Evolutionary conservation across 148 eudicot species (phyloP).

Genomic region (Rhododendron henanense): DNA sequence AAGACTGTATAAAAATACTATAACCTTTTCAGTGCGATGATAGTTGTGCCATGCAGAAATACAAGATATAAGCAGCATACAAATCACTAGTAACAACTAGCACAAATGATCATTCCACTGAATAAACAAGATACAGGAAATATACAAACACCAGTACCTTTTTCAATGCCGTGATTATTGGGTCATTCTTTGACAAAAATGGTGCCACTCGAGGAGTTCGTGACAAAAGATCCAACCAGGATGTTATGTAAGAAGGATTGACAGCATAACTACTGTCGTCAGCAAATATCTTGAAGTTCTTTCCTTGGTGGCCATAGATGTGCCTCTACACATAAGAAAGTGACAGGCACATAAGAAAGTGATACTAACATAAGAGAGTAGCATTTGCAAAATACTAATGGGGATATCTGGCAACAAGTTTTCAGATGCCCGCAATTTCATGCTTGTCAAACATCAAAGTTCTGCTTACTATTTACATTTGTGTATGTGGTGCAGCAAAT

Average conservation of each 20-base stretch:
- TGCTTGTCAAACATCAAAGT: background rate
- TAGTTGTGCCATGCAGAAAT: constrained; percentile 47
- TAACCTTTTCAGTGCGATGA: constrained; percentile 71
- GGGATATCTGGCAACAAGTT: background rate
- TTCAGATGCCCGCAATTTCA: background rate
- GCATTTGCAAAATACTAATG: background rate
- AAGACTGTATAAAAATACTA: background rate
- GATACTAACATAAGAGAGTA: background rate
- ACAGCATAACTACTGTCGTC: constrained; percentile 76
- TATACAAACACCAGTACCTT: constrained; percentile 40
- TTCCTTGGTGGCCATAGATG: constrained; percentile 74
- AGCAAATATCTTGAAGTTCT: constrained; percentile 75
- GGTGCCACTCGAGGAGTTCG: constrained; percentile 94
- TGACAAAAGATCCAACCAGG: constrained; percentile 80
- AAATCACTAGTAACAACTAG: background rate
- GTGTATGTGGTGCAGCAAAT: background rate
- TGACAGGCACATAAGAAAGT: background rate
- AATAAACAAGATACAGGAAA: background rate
- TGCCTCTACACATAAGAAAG: constrained; percentile 58
- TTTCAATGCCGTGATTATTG: constrained; percentile 69
- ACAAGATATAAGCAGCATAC: background rate
- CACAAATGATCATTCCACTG: background rate
- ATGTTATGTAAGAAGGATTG: constrained; percentile 68
- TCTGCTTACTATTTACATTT: background rate
- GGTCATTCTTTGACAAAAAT: constrained; percentile 78